phyloP scores from a whole-genome alignment of 1,284 basidiomycete genomes.

The Omphalotus olearius region DNA sequence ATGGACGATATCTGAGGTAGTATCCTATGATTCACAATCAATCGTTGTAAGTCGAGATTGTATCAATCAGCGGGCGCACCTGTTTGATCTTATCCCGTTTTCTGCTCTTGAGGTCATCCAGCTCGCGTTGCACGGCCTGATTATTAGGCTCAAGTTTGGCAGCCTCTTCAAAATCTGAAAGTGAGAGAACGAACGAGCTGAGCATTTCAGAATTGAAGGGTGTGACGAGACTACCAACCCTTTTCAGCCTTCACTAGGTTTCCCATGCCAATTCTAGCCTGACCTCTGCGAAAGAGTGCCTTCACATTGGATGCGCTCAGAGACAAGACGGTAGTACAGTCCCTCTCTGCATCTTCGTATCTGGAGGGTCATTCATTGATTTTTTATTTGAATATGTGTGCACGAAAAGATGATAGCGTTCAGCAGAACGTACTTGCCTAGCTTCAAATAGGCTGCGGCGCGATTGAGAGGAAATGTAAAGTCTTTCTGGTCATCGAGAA shows the following conservation, averaged over 20 bases:
- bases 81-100: not conserved
- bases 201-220: not conserved
- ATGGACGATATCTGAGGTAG: slow-evolving; percentile 21
- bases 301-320: slow-evolving; percentile 62
- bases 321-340: slow-evolving; percentile 56
- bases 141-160: slow-evolving; percentile 56
- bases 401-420: slow-evolving; percentile 3
- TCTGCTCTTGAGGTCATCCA: slow-evolving; percentile 28
- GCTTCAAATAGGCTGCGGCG: slow-evolving; percentile 78
- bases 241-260: slow-evolving; percentile 48
- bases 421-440: slow-evolving; percentile 68
- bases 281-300: slow-evolving; percentile 66
- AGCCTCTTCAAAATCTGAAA: slow-evolving; percentile 55
- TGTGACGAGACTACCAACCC: slow-evolving; percentile 39
- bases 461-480: slow-evolving; percentile 73
- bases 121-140: slow-evolving; percentile 50
- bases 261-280: slow-evolving; percentile 54
- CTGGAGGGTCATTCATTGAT: slow-evolving; percentile 29
- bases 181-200: not conserved
- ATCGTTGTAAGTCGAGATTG: not conserved
- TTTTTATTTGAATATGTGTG: not conserved
- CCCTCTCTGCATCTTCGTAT: slow-evolving; percentile 69
- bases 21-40: slow-evolving; percentile 8
- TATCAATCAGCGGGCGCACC: not conserved
- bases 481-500: slow-evolving; percentile 59